These are phyloP conservation scores for Coleophoma crateriformis DNA, from an alignment of 2,329 filamentous ascomycete genomes.

Conservation along the genomic window DNA sequence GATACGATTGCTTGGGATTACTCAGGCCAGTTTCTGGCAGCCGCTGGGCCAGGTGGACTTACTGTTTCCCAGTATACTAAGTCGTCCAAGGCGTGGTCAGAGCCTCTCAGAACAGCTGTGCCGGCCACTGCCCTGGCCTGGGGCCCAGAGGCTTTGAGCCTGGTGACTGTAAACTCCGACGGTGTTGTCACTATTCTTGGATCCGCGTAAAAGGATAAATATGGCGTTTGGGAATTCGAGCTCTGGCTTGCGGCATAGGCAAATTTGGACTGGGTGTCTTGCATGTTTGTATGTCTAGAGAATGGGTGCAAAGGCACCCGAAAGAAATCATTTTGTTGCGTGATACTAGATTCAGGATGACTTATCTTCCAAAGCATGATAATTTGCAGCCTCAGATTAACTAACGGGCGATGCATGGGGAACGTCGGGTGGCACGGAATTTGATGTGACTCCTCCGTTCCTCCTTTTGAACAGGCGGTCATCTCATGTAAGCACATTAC, in stretches of 20 bases:
- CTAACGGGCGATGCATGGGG: too few relatives aligned
- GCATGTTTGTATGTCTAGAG: slow-evolving; percentile 18
- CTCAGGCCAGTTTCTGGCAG: slow-evolving; percentile 86
- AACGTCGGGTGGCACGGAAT: too few relatives aligned
- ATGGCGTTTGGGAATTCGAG: slow-evolving; percentile 14
- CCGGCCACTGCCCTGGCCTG: slow-evolving; percentile 70
- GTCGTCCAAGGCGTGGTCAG: slow-evolving; percentile 80
- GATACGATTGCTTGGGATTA: slow-evolving; percentile 85
- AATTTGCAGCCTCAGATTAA: too few relatives aligned
- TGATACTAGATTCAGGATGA: too few relatives aligned
- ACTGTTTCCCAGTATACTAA: slow-evolving; percentile 90
- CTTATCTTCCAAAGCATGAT: too few relatives aligned
- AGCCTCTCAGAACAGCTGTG: slow-evolving; percentile 73
- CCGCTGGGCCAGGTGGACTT: slow-evolving; percentile 72
- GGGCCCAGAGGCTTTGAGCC: slow-evolving; percentile 67
- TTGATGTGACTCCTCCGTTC: too few relatives aligned
- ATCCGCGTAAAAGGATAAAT: slow-evolving; percentile 32
- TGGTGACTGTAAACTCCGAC: slow-evolving; percentile 70
- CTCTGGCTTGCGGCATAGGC: slow-evolving; percentile 15
- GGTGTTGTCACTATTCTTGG: slow-evolving; percentile 71
- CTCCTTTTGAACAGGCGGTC: too few relatives aligned
- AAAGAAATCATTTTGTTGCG: not conserved
- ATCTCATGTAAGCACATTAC: too few relatives aligned
- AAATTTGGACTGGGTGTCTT: slow-evolving; percentile 12
- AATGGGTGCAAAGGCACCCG: not conserved